Percentiles rank a stretch among this genome's conserved stretches.
These are phyloP conservation scores for Erythrophleum ivorense DNA, from an alignment of 331 rosid genomes.

Conservation along the genomic window DNA sequence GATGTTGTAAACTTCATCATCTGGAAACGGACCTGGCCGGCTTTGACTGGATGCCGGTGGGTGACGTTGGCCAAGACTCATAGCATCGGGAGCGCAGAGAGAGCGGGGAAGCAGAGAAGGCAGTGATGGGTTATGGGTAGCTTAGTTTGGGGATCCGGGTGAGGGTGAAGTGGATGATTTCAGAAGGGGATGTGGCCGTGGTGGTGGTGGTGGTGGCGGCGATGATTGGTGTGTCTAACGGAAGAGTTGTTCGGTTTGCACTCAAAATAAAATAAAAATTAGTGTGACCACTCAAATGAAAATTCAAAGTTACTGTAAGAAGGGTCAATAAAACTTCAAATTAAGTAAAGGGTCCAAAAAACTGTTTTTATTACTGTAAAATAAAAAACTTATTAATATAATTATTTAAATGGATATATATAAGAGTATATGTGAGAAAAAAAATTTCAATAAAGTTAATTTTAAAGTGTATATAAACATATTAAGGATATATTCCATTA, in stretches of 20 bases:
- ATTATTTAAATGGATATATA: too few relatives aligned
- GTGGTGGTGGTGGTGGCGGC: neutral
- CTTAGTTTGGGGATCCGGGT: neutral
- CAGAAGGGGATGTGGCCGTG: neutral
- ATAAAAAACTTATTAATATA: too few relatives aligned
- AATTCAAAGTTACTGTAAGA: neutral
- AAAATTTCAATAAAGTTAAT: too few relatives aligned
- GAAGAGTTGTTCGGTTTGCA: neutral
- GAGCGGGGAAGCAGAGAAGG: neutral
- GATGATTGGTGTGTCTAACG: constrained; percentile 29
- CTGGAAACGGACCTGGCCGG: constrained; percentile 24
- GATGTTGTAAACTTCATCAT: constrained; percentile 74
- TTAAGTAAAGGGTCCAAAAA: too few relatives aligned
- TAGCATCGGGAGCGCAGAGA: constrained; percentile 48
- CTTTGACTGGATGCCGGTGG: constrained; percentile 28
- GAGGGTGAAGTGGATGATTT: neutral
- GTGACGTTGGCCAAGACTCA: constrained; percentile 65
- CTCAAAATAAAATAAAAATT: neutral
- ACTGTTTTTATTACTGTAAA: too few relatives aligned
- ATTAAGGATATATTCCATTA: too few relatives aligned
- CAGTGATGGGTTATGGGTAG: neutral
- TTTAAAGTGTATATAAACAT: too few relatives aligned
- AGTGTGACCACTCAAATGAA: too few relatives aligned
- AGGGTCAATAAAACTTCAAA: too few relatives aligned
- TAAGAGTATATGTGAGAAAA: too few relatives aligned